These are phyloP conservation scores for Stachybotrys elegans DNA, from an alignment of 2,329 filamentous ascomycete genomes.

Conservation along the genomic window DNA sequence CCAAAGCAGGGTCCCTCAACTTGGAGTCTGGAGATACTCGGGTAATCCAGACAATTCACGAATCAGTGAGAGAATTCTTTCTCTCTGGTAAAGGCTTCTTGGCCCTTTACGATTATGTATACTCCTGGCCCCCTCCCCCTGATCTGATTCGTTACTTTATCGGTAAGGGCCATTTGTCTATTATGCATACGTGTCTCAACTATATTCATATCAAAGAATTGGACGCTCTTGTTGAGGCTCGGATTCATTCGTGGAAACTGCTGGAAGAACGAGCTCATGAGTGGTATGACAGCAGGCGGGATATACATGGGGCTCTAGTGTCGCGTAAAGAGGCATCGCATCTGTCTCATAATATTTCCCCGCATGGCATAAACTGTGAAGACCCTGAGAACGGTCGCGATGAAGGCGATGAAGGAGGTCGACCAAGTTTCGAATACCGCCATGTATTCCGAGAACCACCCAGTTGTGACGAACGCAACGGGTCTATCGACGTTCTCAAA, in stretches of 20 bases:
- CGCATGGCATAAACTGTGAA: neutral
- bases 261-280: too few species aligned
- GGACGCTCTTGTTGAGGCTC: slow-evolving; percentile 3
- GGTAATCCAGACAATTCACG: slow-evolving; percentile 8
- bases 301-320: neutral
- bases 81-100: neutral
- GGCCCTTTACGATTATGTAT: too few species aligned
- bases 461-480: neutral
- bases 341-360: neutral
- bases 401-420: neutral
- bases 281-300: neutral
- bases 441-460: neutral
- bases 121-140: neutral
- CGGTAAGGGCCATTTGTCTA: slow-evolving; percentile 1
- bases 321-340: neutral
- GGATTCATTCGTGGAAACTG: too few species aligned
- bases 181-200: slow-evolving; percentile 7
- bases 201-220: slow-evolving; percentile 10
- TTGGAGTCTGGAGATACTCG: slow-evolving; percentile 8
- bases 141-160: neutral
- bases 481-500: neutral
- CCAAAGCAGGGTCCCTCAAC: slow-evolving; percentile 9
- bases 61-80: slow-evolving; percentile 9
- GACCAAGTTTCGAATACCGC: neutral
- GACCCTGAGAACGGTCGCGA: neutral